Conservation (phyloP, 192 early-diverging fungal genomes). For the Gigaspora rosea region DNA sequence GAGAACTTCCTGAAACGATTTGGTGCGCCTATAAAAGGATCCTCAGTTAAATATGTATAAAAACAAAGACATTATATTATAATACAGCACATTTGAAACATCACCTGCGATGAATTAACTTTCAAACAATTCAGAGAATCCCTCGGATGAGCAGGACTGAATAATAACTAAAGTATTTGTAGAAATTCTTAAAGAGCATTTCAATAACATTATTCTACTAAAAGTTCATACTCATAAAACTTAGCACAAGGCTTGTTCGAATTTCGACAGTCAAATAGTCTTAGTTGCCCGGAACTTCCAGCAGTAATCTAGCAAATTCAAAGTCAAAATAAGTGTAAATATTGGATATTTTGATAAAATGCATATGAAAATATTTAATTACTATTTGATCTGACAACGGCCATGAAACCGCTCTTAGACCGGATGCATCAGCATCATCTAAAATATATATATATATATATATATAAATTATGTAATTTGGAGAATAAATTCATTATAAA, state of each 20-base stretch:
- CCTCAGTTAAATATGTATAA: no score
- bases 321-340: background rate
- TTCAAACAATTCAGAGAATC: conserved; percentile 19
- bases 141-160: background rate
- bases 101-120: conserved; percentile 25
- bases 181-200: no score
- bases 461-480: background rate
- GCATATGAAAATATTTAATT: background rate
- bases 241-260: background rate
- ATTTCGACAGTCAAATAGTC: conserved; percentile 30
- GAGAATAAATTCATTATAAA: background rate
- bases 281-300: conserved; percentile 28
- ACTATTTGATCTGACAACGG: conserved; percentile 34
- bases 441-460: no score
- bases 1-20: conserved; percentile 22
- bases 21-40: background rate
- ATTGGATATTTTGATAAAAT: background rate
- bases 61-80: no score
- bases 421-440: conserved; percentile 17
- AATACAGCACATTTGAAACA: no score
- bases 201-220: background rate
- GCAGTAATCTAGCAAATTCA: conserved; percentile 22
- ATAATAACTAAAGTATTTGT: background rate
- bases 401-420: conserved; percentile 29
- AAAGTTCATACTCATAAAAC: conserved; percentile 16